Conservation (phyloP, 176 grass and related monocot species). For the Stipa capillata region DNA sequence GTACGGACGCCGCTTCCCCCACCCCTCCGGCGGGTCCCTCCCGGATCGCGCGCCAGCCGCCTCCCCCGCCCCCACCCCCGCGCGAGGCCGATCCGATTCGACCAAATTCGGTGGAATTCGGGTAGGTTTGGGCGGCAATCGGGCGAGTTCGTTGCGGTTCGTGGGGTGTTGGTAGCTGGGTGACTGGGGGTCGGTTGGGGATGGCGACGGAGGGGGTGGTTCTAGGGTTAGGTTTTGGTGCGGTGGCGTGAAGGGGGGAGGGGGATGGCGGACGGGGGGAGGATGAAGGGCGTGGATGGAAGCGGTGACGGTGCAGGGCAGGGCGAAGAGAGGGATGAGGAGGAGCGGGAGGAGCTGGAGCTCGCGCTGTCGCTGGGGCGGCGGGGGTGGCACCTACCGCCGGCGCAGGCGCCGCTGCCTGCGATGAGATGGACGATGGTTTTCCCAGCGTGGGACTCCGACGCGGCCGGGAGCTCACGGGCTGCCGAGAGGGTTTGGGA, state of each 20-base stretch:
- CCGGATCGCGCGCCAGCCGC: background rate
- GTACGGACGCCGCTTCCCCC: background rate
- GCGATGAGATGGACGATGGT: slow-evolving; percentile 3
- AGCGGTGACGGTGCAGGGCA: slow-evolving; percentile 21
- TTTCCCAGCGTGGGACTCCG: slow-evolving; percentile 16
- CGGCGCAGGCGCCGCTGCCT: background rate
- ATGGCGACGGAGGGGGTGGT: background rate
- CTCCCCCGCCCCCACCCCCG: background rate
- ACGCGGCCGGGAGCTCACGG: slow-evolving; percentile 30
- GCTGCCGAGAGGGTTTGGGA: background rate
- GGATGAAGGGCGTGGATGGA: slow-evolving; percentile 62
- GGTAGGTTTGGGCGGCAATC: background rate
- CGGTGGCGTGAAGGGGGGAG: background rate
- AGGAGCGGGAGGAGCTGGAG: slow-evolving; percentile 32
- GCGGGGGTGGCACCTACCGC: slow-evolving; percentile 28
- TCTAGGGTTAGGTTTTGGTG: slow-evolving; percentile 37
- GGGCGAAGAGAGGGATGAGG: slow-evolving; percentile 26
- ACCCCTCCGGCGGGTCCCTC: background rate
- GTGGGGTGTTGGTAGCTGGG: background rate
- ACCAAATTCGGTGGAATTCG: slow-evolving; percentile 26
- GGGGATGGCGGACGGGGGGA: slow-evolving; percentile 52
- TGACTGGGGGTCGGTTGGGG: background rate
- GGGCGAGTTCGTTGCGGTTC: background rate
- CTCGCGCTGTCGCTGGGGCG: slow-evolving; percentile 42
- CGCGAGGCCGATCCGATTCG: background rate